Evolutionary conservation across 768 basidiomycete species (phyloP), one percentile per base, ranked within the genome.

Genomic region (Galerina sulciceps): DNA sequence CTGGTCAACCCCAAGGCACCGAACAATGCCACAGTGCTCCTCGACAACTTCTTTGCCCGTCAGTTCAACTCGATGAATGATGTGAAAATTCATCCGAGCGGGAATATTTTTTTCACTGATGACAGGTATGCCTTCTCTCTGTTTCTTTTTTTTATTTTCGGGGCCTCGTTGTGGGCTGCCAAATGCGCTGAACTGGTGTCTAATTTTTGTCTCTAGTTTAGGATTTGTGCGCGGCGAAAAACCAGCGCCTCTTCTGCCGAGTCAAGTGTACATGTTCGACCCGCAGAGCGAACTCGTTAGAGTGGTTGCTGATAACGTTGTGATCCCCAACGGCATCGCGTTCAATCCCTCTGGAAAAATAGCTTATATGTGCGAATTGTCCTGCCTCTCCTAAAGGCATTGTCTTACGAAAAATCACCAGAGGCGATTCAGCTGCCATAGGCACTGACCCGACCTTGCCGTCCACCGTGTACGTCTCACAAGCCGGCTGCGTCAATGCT

Each of bases 41-140:
- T 93, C 55, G 89, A 93, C 71, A 92, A 92, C 73, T 90, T 81
- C 70, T 88, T 83, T 63, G 90, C 90, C 1, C 78, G 89, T 1
- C 90, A 91, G 63, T 93, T 92, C 75, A 90, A 89, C 71, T 90
- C 90, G 0, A 71, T 92, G 50, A 90, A 92, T 68, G 91, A 94
- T 61, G 76, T 89, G 55, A 91, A 89, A 64, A 75, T 91, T 3
- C 85, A 90, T 52, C 89, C 88, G 1, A 88, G 58, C 23, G 53
- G 82, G 58, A 84, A 85, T 44, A 82, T 84, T 41, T 65, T 92
- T 1, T 91, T 92, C 73, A 92, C 90, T 0, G 90, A 94, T 64
- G 76, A 78, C n/a, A 75, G 78, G 83, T 91, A 73, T 38, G 83
- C 77, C 42, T 23, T 22, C 4, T 20, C 38, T 2, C 42, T 31